Percentiles rank a stretch among this genome's conserved stretches.
Conservation (phyloP, 768 basidiomycete species). For the Amanita phalloides region DNA sequence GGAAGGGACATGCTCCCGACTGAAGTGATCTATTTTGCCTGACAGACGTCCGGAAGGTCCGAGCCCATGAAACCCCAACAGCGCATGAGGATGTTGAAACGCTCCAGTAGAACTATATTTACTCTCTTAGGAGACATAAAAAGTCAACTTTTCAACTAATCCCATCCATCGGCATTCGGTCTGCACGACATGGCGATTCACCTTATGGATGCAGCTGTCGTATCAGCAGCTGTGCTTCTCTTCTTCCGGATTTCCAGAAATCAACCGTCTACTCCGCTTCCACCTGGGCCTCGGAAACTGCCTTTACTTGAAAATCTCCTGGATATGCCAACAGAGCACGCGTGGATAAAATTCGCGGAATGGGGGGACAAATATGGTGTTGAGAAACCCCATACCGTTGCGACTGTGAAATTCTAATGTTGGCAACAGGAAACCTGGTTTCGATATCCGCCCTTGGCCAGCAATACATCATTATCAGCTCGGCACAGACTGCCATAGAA, state of each 20-base stretch:
- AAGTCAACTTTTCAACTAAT: too few relatives aligned
- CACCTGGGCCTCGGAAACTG: constrained; percentile 29
- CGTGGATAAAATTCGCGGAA: constrained; percentile 29
- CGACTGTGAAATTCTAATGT: background rate
- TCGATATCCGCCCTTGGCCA: constrained; percentile 2
- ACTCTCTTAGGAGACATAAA: too few relatives aligned
- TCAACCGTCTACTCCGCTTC: constrained; percentile 16
- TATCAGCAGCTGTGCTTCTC: background rate
- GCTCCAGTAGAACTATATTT: too few relatives aligned
- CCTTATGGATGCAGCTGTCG: background rate
- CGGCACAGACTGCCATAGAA: constrained; percentile 25
- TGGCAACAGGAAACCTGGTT: background rate
- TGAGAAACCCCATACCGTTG: background rate
- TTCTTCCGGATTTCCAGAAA: background rate
- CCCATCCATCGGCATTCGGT: too few relatives aligned
- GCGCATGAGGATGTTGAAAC: too few relatives aligned
- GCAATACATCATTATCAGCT: constrained; percentile 33
- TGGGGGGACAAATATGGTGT: constrained; percentile 33
- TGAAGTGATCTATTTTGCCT: too few relatives aligned
- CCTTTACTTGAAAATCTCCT: constrained; percentile 32
- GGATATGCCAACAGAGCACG: constrained; percentile 20
- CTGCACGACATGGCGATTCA: too few relatives aligned
- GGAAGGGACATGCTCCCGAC: too few relatives aligned
- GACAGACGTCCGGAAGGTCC: too few relatives aligned
- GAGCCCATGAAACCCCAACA: too few relatives aligned